Conservation (phyloP, 257 asterid species). For the Petunia secreta region DNA sequence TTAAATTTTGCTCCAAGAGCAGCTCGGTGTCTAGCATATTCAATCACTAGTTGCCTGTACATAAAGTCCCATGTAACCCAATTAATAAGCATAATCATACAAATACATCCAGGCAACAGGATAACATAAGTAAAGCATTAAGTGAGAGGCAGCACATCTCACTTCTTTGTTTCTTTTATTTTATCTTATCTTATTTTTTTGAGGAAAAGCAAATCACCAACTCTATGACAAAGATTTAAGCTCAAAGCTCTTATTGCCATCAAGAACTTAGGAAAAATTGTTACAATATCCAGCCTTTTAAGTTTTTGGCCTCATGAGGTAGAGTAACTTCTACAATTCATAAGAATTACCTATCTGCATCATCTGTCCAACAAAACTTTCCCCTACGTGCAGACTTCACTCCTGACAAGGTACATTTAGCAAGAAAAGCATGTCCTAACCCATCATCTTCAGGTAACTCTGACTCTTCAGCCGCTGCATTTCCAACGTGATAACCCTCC, state of each 20-base stretch:
- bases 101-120: slow-evolving; percentile 20
- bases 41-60: slow-evolving; percentile 77
- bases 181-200: no score
- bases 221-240: background rate
- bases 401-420: slow-evolving; percentile 58
- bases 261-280: slow-evolving; percentile 24
- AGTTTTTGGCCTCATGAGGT: slow-evolving; percentile 7
- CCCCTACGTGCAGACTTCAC: slow-evolving; percentile 53
- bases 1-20: slow-evolving; percentile 77
- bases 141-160: background rate
- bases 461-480: slow-evolving; percentile 42
- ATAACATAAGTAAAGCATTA: background rate
- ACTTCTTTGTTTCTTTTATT: no score
- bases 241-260: slow-evolving; percentile 15
- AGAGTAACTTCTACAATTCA: slow-evolving; percentile 30
- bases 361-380: slow-evolving; percentile 84
- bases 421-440: slow-evolving; percentile 44
- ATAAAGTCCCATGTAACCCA: slow-evolving; percentile 17
- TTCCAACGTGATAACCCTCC: slow-evolving; percentile 38
- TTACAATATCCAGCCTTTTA: slow-evolving; percentile 30
- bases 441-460: slow-evolving; percentile 54
- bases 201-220: background rate
- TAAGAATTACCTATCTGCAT: slow-evolving; percentile 75
- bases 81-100: slow-evolving; percentile 12
- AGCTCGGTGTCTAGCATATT: slow-evolving; percentile 79